phyloP scores from a whole-genome alignment of 2,329 filamentous ascomycete genomes.

The Fonsecaea pedrosoi region DNA sequence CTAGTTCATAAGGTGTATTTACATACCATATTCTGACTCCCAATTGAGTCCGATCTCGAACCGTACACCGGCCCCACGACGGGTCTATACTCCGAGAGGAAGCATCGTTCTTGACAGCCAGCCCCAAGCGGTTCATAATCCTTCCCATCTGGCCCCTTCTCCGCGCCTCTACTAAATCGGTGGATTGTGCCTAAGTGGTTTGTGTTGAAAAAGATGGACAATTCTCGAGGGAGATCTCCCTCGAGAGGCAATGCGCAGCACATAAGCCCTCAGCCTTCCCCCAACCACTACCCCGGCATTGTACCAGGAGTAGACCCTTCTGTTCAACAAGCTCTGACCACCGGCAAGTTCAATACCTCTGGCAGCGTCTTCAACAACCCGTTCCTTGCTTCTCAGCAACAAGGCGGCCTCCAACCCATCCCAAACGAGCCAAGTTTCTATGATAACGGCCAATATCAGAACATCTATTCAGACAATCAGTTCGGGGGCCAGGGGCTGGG shows the following conservation, averaged over 20 bases:
- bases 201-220: conserved; percentile 35
- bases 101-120: conserved; percentile 13
- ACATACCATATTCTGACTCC: conserved; percentile 11
- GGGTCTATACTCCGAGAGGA: conserved; percentile 15
- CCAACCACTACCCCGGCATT: conserved; percentile 48
- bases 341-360: conserved; percentile 44
- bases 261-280: conserved; percentile 52
- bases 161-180: conserved; percentile 3
- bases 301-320: conserved; percentile 49
- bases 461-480: conserved; percentile 42
- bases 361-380: conserved; percentile 43
- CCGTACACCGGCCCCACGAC: background rate
- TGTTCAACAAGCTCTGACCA: conserved; percentile 45
- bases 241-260: conserved; percentile 49
- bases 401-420: conserved; percentile 32
- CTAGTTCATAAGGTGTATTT: conserved; percentile 25
- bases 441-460: conserved; percentile 41
- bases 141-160: conserved; percentile 8
- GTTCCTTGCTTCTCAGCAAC: conserved; percentile 46
- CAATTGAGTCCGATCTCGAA: conserved; percentile 19
- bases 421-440: conserved; percentile 30
- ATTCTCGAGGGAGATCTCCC: conserved; percentile 46
- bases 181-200: background rate
- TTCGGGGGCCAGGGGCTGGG: conserved; percentile 43
- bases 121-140: conserved; percentile 1